phyloP scores from a whole-genome alignment of 164 flowering plant species.

The Magnolia changhungtana region DNA sequence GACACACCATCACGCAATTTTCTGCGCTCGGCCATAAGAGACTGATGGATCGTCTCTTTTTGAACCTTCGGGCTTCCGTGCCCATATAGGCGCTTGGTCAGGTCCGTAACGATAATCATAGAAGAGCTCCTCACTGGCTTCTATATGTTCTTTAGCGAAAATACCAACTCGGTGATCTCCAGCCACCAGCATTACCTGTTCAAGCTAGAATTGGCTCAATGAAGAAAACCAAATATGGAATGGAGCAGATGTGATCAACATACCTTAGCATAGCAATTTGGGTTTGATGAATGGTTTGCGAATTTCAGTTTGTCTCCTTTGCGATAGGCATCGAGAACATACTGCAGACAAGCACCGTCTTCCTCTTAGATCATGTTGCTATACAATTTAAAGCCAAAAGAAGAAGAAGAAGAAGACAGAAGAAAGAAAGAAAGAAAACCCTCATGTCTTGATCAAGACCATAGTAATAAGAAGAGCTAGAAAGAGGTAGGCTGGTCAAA shows the following conservation, averaged over 20 bases:
- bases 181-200: slow-evolving; percentile 90
- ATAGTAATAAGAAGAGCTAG: not conserved
- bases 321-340: slow-evolving; percentile 93
- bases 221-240: not conserved
- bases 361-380: slow-evolving; percentile 3
- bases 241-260: slow-evolving; percentile 5
- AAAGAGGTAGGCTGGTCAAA: not conserved
- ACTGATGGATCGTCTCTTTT: slow-evolving; percentile 61
- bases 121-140: slow-evolving; percentile 89
- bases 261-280: slow-evolving; percentile 97
- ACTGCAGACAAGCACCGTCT: slow-evolving; percentile 36
- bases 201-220: slow-evolving; percentile 1
- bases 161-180: slow-evolving; percentile 99
- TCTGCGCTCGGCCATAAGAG: slow-evolving; percentile 74
- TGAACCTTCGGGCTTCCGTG: slow-evolving; percentile 74
- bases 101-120: slow-evolving; percentile 90
- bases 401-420: too few species aligned
- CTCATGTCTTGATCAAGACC: not conserved
- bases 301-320: slow-evolving; percentile 98
- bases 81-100: slow-evolving; percentile 91
- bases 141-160: slow-evolving; percentile 86
- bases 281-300: slow-evolving; percentile 90
- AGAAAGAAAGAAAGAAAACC: not conserved
- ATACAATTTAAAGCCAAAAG: not conserved
- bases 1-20: slow-evolving; percentile 20